Percentiles rank a stretch among this genome's conserved stretches.
These are phyloP conservation scores for Solanum etuberosum DNA, from an alignment of 257 asterid species.

Conservation along the genomic window DNA sequence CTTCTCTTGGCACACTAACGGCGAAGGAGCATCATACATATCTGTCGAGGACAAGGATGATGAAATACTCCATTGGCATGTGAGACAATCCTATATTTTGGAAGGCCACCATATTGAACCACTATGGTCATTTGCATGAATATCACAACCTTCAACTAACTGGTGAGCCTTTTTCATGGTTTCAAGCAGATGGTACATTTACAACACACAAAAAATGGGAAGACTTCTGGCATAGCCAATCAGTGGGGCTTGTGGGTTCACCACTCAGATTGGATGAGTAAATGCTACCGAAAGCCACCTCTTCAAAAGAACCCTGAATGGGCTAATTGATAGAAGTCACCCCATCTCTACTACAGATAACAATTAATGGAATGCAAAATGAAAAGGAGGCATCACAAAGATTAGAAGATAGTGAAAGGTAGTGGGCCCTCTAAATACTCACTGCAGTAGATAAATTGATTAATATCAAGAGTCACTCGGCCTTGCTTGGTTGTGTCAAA, in stretches of 20 bases:
- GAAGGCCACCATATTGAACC: background rate
- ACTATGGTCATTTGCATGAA: background rate
- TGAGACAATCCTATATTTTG: background rate
- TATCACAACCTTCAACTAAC: background rate
- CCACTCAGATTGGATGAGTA: background rate
- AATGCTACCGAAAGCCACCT: background rate
- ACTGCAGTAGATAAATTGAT: constrained; percentile 79
- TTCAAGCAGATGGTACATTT: background rate
- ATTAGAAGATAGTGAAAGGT: background rate
- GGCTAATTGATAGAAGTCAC: background rate
- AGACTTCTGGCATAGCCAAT: background rate
- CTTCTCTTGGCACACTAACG: background rate
- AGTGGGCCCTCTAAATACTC: constrained; percentile 17
- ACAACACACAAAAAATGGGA: background rate
- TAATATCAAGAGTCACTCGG: constrained; percentile 72
- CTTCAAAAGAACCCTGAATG: background rate
- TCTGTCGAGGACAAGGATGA: background rate
- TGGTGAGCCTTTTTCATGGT: background rate
- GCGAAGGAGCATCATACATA: background rate
- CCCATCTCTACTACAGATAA: background rate
- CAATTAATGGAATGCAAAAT: background rate
- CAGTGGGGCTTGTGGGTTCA: background rate
- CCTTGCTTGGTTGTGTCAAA: constrained; percentile 77
- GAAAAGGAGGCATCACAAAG: background rate
- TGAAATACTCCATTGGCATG: background rate